These are phyloP conservation scores for Leccinum longicurvipes DNA, from an alignment of 768 basidiomycete genomes.

Conservation along the genomic window DNA sequence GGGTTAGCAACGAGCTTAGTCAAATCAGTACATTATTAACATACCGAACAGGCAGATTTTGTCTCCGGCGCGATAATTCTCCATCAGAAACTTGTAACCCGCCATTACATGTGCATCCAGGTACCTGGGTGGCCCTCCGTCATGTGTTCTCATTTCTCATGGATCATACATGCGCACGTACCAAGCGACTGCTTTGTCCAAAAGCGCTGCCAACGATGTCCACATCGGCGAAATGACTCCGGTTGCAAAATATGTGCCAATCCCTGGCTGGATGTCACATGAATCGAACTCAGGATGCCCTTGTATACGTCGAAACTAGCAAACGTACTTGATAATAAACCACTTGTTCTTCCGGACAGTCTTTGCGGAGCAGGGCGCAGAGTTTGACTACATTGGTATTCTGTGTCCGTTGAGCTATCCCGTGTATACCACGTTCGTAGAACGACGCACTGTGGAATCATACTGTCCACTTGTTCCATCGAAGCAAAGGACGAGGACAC, in stretches of 20 bases:
- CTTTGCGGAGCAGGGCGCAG: slow-evolving; percentile 64
- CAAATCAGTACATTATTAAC: not conserved
- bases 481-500: slow-evolving; percentile 62
- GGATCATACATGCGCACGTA: slow-evolving; percentile 27
- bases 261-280: slow-evolving; percentile 36
- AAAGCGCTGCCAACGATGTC: slow-evolving; percentile 52
- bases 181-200: slow-evolving; percentile 76
- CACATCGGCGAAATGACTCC: slow-evolving; percentile 65
- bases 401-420: slow-evolving; percentile 20
- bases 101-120: slow-evolving; percentile 70
- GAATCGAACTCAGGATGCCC: not conserved
- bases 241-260: slow-evolving; percentile 53
- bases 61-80: slow-evolving; percentile 68
- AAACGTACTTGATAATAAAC: slow-evolving; percentile 66
- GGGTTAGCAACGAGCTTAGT: slow-evolving; percentile 13
- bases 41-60: slow-evolving; percentile 72
- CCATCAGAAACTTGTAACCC: slow-evolving; percentile 78
- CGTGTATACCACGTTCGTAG: not conserved
- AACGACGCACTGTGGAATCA: slow-evolving; percentile 39
- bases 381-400: slow-evolving; percentile 74
- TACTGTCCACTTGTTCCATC: slow-evolving; percentile 64
- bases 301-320: not conserved
- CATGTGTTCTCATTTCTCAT: not conserved
- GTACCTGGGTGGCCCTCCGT: slow-evolving; percentile 43
- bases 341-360: slow-evolving; percentile 46